Evolutionary conservation across 116 monocot genomes (phyloP).

Genomic region (Cymodocea nodosa): DNA sequence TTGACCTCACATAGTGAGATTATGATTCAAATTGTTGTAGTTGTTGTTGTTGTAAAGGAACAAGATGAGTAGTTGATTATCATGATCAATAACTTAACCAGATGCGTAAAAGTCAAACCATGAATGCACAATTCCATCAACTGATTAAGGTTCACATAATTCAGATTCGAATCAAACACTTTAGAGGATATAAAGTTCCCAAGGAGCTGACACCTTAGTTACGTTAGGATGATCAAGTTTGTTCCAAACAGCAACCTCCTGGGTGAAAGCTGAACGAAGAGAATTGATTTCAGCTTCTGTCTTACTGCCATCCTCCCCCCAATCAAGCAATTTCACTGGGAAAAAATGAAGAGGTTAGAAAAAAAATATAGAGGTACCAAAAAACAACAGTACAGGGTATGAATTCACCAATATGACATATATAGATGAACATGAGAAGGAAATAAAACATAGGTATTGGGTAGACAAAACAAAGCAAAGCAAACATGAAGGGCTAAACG

Average conservation of each 20-base stretch:
- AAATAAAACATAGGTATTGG: too few relatives aligned
- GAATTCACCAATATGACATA: neutral
- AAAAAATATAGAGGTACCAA: neutral
- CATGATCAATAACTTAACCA: too few relatives aligned
- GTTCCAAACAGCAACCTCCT: slow-evolving; percentile 76
- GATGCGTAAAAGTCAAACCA: too few relatives aligned
- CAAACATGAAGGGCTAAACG: too few relatives aligned
- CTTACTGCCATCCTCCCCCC: slow-evolving; percentile 54
- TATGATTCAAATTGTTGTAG: too few relatives aligned
- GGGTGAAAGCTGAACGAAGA: slow-evolving; percentile 45
- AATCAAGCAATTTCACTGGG: slow-evolving; percentile 63
- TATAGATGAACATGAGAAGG: too few relatives aligned
- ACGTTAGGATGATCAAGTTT: slow-evolving; percentile 75
- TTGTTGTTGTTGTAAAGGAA: too few relatives aligned
- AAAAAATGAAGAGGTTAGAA: neutral
- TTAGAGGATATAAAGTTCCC: neutral
- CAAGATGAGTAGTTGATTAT: too few relatives aligned
- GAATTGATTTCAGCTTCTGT: slow-evolving; percentile 40
- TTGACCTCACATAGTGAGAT: too few relatives aligned
- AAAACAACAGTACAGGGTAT: neutral
- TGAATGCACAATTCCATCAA: neutral
- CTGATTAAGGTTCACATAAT: neutral
- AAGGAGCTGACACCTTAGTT: slow-evolving; percentile 35
- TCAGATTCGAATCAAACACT: neutral
- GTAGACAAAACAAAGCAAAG: too few relatives aligned